A percentile compares a stretch with the other conserved stretches of the same genome.
Evolutionary conservation across 345 rosid species (phyloP).

Genomic region (Heritiera fomes): DNA sequence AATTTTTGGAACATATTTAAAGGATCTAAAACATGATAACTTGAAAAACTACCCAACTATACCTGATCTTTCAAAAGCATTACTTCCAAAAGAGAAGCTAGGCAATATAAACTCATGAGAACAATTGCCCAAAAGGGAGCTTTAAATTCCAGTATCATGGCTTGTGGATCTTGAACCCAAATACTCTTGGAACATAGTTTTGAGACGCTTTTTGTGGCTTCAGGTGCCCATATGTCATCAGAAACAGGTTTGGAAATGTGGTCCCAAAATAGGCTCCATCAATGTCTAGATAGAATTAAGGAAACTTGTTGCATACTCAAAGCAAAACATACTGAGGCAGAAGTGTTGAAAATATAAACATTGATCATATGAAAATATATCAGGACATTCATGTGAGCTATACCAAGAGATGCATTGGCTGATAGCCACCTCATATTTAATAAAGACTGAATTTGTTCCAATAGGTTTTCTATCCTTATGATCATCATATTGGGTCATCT

Average conservation of each 20-base stretch:
- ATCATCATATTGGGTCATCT: not conserved
- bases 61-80: constrained; percentile 24
- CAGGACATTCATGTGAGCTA: not conserved
- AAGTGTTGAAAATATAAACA: not conserved
- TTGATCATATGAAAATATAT: not conserved
- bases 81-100: constrained; percentile 28
- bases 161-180: constrained; percentile 93
- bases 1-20: constrained; percentile 12
- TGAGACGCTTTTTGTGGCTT: constrained; percentile 84
- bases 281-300: constrained; percentile 70
- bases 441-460: not conserved
- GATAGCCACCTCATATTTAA: not conserved
- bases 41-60: constrained; percentile 22
- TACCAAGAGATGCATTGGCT: not conserved
- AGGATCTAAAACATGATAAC: constrained; percentile 17
- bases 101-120: constrained; percentile 15
- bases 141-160: constrained; percentile 41
- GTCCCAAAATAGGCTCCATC: constrained; percentile 98
- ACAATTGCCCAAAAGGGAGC: constrained; percentile 24
- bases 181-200: constrained; percentile 87
- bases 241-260: constrained; percentile 90
- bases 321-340: not conserved
- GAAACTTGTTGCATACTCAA: constrained; percentile 23
- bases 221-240: constrained; percentile 89
- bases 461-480: not conserved